Evolutionary conservation across 176 grass and related monocot species (phyloP), one percentile per base, ranked within the genome.

Genomic region (Triticum timopheevii): DNA sequence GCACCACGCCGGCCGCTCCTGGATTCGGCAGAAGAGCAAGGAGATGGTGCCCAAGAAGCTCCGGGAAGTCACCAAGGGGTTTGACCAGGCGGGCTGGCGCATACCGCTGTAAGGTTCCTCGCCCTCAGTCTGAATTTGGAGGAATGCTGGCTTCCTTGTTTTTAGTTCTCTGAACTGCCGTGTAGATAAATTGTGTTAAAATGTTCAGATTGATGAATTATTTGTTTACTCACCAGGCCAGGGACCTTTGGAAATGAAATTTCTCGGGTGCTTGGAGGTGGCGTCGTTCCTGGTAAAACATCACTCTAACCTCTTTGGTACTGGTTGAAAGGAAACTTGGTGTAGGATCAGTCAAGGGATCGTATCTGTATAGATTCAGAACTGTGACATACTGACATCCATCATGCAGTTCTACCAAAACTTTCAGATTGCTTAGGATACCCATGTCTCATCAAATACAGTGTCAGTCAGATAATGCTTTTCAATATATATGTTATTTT

Each of bases 281-380:
- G 93, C 23, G 84, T 96, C 74, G 96, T 98, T 91, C 96, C 93
- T 87, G 96, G 96, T 98, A 95, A 33, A 27, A 74, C 36, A 68
- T 76, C 23, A 42, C 84, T 12, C 25, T 47, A 27, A 61, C 31
- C 69, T 81, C 40, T 56, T 69, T 84, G 67, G 7, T 81, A 84
- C 33, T 40, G 8, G 24, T 61, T 61, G 61, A 74, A 68, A 61
- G 5, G 15, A 69, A 67, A 76, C 2, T 9, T 66, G 13, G n/a
- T 13, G 16, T 56, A 56, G 19, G 24, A 74, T 61, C 30, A 61
- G 28, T 78, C 20, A 61, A 20, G 33, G 33, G 35, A 17, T 78
- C 24, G 6, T 75, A 70, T 87, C 20, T 78, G 36, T 77, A 16
- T 81, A 20, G 58, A 62, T 20, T 30, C 5, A 42, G n/a, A 58